Evolutionary conservation across 228 moss, liverwort and hornwort genomes (phyloP), one percentile per base, ranked within the genome.

Genomic region (Sphagnum magellanicum): DNA sequence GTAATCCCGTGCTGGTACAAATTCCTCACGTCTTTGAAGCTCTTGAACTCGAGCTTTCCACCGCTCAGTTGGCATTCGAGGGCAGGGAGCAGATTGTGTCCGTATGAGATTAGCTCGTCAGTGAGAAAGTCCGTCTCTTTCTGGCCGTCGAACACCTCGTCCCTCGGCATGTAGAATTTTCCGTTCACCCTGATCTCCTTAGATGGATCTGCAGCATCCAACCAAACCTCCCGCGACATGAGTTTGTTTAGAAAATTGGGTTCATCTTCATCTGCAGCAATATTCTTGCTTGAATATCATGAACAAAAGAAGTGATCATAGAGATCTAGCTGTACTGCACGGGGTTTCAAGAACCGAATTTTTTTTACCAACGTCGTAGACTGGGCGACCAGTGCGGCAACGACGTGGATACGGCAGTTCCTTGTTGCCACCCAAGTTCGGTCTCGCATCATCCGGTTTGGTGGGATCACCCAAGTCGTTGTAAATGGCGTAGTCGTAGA

Each of bases 401-500:
- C 70, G 70, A n/a, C 70, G 70, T 5, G 70, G 70, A 49, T 70
- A 70, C 6, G 70, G 59, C 8, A 55, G 2, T 5, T 14, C n/a
- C 11, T 17, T 60, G n/a, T 12, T 48, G 4, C 70, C 70, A 5
- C 70, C 70, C 59, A 70, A 61, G 12, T 17, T 60, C 2, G 70
- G 70, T n/a, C 70, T 58, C 60, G 46, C 61, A 10, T 11, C 32
- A 6, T 11, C 16, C 49, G 63, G 63, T 15, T 64, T 16, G 63
- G 16, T 16, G 5, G 71, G 63, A 52, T 71, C 52, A 10, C 71
- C 71, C 49, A 71, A 16, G 32, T 72, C 72, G 65, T 72, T 64
- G 65, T 72, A 72, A 4, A 72, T 17, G 12, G 53, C 72, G 53
- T 53, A 72, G 64, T 72, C 72, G 53, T 72, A 72, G 50, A 72